These are phyloP conservation scores for Yamadazyma phyllophila DNA, from an alignment of 805 yeast genomes.

Conservation along the genomic window DNA sequence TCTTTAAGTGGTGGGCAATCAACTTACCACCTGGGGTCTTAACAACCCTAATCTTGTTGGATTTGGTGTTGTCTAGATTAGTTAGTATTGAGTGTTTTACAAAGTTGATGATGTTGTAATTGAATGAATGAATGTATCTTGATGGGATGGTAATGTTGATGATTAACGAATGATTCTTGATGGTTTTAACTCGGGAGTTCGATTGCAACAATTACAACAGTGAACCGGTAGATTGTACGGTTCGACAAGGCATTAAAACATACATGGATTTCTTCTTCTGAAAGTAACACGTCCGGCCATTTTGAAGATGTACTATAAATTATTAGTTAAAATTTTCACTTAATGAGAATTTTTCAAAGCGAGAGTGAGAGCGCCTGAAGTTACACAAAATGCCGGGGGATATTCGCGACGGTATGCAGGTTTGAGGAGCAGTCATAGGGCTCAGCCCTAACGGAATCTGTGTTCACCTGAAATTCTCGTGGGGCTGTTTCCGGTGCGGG, in stretches of 20 bases:
- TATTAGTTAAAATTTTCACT: constrained; percentile 12
- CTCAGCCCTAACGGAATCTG: background rate
- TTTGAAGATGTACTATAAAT: constrained; percentile 32
- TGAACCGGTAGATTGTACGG: too few relatives aligned
- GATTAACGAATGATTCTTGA: background rate
- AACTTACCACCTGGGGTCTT: constrained; percentile 99
- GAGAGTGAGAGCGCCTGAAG: constrained; percentile 3
- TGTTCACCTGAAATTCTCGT: too few relatives aligned
- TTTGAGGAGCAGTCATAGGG: constrained; percentile 5
- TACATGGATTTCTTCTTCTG: constrained; percentile 97
- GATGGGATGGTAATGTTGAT: background rate
- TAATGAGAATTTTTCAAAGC: constrained; percentile 14
- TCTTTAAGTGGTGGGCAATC: constrained; percentile 96
- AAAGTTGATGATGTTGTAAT: background rate
- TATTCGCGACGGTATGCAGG: background rate
- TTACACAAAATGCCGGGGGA: constrained; percentile 7
- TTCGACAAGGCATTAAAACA: constrained; percentile 19
- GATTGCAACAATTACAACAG: too few relatives aligned
- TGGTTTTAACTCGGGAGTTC: too few relatives aligned
- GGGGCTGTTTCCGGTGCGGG: too few relatives aligned
- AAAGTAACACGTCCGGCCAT: constrained; percentile 99
- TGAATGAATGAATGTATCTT: background rate
- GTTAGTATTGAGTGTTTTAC: constrained; percentile 27
- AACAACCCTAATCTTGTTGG: constrained; percentile 99
- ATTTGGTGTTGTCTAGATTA: constrained; percentile 91